Base-by-base conservation (phyloP, 129 eudicot species). In the Flaveria brownii region DNA sequence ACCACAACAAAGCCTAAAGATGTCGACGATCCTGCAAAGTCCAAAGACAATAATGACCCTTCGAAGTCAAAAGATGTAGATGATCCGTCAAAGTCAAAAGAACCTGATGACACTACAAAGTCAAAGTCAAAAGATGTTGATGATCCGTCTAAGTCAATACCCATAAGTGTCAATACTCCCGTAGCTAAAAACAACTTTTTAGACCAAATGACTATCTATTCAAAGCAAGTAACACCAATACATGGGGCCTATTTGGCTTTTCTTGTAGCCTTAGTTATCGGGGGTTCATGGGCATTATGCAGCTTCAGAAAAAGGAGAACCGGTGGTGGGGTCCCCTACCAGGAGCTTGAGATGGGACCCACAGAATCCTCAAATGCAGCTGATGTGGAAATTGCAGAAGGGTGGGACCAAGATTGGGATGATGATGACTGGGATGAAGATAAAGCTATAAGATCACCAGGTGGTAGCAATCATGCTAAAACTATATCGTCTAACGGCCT, bases 361-460 rank as follows among this genome's bases (percentile, higher is more conserved):
- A 45, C 72, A 6, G 59, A 78, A 46, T 60, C 88, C 2, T 63
- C 72, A 2, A 79, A 75, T 41, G 68, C 77, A 65, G 82, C 25
- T 9, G 79, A 77, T 16, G 80, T 79, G 26, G 90, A 83, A 78
- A 57, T 77, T 9, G 71, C 80, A 10, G 86, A 86, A 12, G 87
- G 80, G 36, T 90, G 96, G 92, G 88, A 90, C 18, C 84, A 28
- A 28, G 83, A 75, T 56, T 87, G 96, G 96, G 92, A 87, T 28
- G 91, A 85, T 45, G 88, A 80, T 42, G 83, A 73, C 22, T 89
- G 92, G 96, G 92, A 90, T 57, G 96, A 87, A 51, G 96, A 90
- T 49, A 85, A 85, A 50, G 90, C 85, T 1, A 77, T 87, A 60
- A 70, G 76, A 62, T 85, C 92, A 16, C 84, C 92, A 2, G 82